phyloP scores from a whole-genome alignment of 305 asterid genomes.

The Fraxinus ornus region DNA sequence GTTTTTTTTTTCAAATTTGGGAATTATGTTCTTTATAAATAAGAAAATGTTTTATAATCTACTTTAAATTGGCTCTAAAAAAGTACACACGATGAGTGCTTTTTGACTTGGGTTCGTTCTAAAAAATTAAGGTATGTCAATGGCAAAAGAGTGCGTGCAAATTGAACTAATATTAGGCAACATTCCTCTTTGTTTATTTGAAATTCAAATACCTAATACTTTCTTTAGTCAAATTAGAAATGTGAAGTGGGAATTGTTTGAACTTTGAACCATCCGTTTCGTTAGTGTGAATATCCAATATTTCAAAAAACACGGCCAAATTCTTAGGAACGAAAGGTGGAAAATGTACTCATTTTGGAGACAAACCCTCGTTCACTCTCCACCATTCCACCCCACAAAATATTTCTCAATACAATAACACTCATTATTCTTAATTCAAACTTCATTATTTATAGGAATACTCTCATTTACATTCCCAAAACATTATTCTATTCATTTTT shows the following conservation, averaged over 20 bases:
- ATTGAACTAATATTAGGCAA: conserved; percentile 1
- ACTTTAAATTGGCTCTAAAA: background rate
- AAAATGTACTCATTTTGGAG: conserved; percentile 21
- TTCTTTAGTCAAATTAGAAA: background rate
- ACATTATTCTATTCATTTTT: background rate
- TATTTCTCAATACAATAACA: background rate
- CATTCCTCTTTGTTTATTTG: background rate
- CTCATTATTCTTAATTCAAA: conserved; percentile 14
- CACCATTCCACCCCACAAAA: conserved; percentile 18
- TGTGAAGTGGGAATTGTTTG: background rate
- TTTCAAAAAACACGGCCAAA: conserved; percentile 13
- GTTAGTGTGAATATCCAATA: conserved; percentile 15
- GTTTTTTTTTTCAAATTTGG: too few species aligned
- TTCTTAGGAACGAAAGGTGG: conserved; percentile 16
- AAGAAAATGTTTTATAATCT: too few species aligned
- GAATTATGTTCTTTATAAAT: too few species aligned
- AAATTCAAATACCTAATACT: background rate
- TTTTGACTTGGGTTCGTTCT: background rate
- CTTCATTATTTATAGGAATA: background rate
- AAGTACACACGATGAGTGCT: background rate
- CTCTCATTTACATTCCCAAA: background rate
- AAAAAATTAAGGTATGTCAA: background rate
- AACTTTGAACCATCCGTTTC: background rate
- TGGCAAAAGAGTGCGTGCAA: background rate
- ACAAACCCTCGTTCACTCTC: conserved; percentile 16